A percentile compares a stretch with the other conserved stretches of the same genome.
Evolutionary conservation across 257 asterid species (phyloP).

Genomic region (Mitragyna speciosa): DNA sequence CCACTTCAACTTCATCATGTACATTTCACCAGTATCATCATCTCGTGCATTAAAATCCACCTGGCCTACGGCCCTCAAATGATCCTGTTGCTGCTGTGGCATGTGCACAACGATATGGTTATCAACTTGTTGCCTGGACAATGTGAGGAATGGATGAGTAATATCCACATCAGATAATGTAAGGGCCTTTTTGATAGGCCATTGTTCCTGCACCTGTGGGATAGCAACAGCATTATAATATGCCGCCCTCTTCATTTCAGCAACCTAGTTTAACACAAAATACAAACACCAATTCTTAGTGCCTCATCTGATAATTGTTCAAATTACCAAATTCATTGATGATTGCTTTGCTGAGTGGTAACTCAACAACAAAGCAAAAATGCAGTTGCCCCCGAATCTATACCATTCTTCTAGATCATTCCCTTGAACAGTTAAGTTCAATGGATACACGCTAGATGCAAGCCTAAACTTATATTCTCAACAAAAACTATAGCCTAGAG

Average conservation of each 20-base stretch:
- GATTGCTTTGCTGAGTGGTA: neutral
- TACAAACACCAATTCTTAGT: neutral
- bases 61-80: conserved; percentile 56
- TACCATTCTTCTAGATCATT: neutral
- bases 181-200: conserved; percentile 77
- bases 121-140: conserved; percentile 83
- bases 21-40: conserved; percentile 70
- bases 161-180: conserved; percentile 78
- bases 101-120: conserved; percentile 56
- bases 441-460: neutral
- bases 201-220: conserved; percentile 53
- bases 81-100: conserved; percentile 66
- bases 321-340: neutral
- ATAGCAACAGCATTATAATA: conserved; percentile 36
- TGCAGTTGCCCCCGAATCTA: neutral
- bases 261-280: conserved; percentile 10
- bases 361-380: neutral
- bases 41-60: conserved; percentile 67
- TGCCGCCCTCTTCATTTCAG: conserved; percentile 62
- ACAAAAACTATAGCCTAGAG: neutral
- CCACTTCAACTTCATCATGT: conserved; percentile 73
- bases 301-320: neutral
- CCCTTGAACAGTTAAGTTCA: neutral
- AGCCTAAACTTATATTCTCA: neutral
- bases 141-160: conserved; percentile 77